Evolutionary conservation across 2,329 filamentous ascomycete genomes (phyloP).

Genomic region (Aureobasidium subglaciale): DNA sequence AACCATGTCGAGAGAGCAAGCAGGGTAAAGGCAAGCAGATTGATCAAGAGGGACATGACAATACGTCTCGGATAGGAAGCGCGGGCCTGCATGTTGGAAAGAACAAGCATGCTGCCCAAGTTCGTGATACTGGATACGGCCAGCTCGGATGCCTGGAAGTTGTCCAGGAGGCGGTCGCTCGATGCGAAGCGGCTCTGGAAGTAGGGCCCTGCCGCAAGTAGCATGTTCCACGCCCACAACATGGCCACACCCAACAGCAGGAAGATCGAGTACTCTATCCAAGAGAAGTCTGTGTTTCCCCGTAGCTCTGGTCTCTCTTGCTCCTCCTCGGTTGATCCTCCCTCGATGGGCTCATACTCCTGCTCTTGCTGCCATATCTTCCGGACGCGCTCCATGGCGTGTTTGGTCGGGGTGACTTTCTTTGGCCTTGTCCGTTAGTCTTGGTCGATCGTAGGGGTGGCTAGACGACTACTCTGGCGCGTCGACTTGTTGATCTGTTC

Average conservation of each 20-base stretch:
- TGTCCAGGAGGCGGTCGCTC: conserved; percentile 62
- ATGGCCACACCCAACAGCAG: conserved; percentile 80
- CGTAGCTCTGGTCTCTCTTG: conserved; percentile 13
- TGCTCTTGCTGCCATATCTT: conserved; percentile 27
- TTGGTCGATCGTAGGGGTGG: not conserved
- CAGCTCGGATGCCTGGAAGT: conserved; percentile 86
- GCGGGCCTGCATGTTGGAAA: conserved; percentile 71
- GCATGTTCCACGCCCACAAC: conserved; percentile 99
- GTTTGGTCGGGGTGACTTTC: too few species aligned
- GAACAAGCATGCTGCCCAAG: conserved; percentile 64
- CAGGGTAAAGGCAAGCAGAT: conserved; percentile 67
- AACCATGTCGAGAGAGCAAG: conserved; percentile 72
- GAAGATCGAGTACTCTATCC: conserved; percentile 81
- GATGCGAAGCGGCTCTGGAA: conserved; percentile 74
- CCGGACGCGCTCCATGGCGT: conserved; percentile 22
- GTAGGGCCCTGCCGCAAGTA: conserved; percentile 88
- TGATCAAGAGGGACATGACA: conserved; percentile 66
- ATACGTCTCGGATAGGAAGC: conserved; percentile 89
- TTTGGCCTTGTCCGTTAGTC: too few species aligned
- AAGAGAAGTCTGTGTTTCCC: conserved; percentile 56
- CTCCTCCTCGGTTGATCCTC: conserved; percentile 20
- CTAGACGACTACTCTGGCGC: not conserved
- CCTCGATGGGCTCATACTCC: conserved; percentile 25
- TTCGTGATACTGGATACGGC: conserved; percentile 82
- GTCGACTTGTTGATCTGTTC: not conserved